phyloP scores from a whole-genome alignment of 192 early-diverging fungal species.

The Entomortierella chlamydospora region DNA sequence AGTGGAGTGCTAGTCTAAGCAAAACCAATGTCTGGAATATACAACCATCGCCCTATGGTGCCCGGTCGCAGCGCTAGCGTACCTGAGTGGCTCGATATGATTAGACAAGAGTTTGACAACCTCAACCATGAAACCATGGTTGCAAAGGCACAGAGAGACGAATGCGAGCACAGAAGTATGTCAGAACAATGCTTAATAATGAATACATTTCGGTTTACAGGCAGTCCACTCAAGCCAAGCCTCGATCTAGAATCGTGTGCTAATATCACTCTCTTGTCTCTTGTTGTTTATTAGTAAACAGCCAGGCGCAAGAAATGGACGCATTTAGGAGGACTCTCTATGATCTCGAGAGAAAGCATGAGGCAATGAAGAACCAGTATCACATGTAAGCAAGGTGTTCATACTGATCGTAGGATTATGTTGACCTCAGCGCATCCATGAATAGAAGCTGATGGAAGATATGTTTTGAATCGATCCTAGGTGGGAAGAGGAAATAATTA shows the following conservation, averaged over 20 bases:
- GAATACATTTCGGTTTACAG: too few relatives aligned
- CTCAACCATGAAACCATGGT: slow-evolving; percentile 78
- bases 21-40: slow-evolving; percentile 51
- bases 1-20: not conserved
- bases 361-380: slow-evolving; percentile 82
- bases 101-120: slow-evolving; percentile 81
- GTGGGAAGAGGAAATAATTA: slow-evolving; percentile 87
- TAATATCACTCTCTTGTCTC: not conserved
- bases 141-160: slow-evolving; percentile 81
- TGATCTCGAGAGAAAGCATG: slow-evolving; percentile 89
- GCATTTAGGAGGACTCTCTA: slow-evolving; percentile 78
- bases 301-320: slow-evolving; percentile 84
- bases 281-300: slow-evolving; percentile 62
- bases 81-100: slow-evolving; percentile 81
- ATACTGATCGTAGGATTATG: too few relatives aligned
- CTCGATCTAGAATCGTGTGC: too few relatives aligned
- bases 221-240: not conserved
- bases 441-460: not conserved
- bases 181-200: too few relatives aligned
- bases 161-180: slow-evolving; percentile 86
- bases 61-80: slow-evolving; percentile 72
- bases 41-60: slow-evolving; percentile 84
- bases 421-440: not conserved
- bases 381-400: slow-evolving; percentile 21
- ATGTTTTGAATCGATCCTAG: slow-evolving; percentile 19